Evolutionary conservation across 2,329 filamentous ascomycete species (phyloP).

Genomic region (Nothopassalora personata): DNA sequence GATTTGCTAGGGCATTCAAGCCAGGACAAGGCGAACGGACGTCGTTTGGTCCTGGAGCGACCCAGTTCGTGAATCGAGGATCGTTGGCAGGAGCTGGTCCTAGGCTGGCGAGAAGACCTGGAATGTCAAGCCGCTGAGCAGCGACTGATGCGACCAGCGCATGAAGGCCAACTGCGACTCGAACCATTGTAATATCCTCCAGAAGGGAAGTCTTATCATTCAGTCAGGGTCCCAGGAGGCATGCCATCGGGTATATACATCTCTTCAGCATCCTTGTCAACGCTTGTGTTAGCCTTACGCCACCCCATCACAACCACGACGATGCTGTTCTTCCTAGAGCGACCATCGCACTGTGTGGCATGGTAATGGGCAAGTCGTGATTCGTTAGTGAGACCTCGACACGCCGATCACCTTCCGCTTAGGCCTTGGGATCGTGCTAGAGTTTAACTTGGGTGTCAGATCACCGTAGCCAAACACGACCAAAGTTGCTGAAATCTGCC

Average conservation of each 20-base stretch:
- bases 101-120: conserved; percentile 19
- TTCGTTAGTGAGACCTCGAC: not conserved
- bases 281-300: not conserved
- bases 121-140: conserved; percentile 6
- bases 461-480: not conserved
- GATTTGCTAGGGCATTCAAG: conserved; percentile 22
- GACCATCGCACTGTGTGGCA: not conserved
- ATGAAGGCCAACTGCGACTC: not conserved
- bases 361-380: not conserved
- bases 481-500: not conserved
- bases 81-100: conserved; percentile 23
- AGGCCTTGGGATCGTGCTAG: not conserved
- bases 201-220: not conserved
- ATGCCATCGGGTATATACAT: not conserved
- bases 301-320: not conserved
- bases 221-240: not conserved
- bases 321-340: not conserved
- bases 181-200: conserved; percentile 1
- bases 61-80: conserved; percentile 25
- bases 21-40: conserved; percentile 29
- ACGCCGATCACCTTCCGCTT: not conserved
- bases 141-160: conserved; percentile 6
- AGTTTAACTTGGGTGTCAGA: not conserved
- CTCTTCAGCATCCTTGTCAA: not conserved
- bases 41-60: conserved; percentile 23